A percentile compares a stretch with the other conserved stretches of the same genome.
These are phyloP conservation scores for Citrullus amarus DNA, from an alignment of 306 rosid genomes.

Conservation along the genomic window DNA sequence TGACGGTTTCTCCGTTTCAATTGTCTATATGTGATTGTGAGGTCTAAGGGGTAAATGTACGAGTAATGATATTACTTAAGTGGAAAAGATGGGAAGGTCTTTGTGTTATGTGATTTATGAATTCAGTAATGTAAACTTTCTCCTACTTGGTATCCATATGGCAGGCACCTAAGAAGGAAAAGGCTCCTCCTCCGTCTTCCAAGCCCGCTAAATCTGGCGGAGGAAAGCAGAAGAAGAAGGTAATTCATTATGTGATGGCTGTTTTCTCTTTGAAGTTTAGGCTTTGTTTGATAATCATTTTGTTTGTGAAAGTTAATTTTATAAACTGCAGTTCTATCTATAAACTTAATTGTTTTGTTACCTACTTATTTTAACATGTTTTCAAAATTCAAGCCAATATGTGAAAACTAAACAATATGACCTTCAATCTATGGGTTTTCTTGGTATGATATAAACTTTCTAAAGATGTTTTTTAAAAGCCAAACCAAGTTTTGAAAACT, in stretches of 20 bases:
- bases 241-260: background rate
- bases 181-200: too few species aligned
- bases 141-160: background rate
- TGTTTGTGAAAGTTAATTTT: too few species aligned
- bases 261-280: background rate
- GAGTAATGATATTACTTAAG: background rate
- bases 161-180: background rate
- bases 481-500: too few species aligned
- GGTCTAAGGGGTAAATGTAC: background rate
- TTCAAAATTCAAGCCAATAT: background rate
- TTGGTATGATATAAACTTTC: too few species aligned
- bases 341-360: background rate
- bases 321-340: too few species aligned
- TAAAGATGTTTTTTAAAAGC: too few species aligned
- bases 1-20: background rate
- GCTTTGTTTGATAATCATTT: background rate
- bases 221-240: too few species aligned
- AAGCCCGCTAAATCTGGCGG: too few species aligned
- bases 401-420: background rate
- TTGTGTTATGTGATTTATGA: background rate
- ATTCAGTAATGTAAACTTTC: background rate
- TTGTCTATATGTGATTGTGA: background rate
- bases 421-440: too few species aligned
- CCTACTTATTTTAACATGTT: background rate
- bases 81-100: background rate